Conservation (phyloP, 177 flowering plant genomes). For the Vitis hybrid region DNA sequence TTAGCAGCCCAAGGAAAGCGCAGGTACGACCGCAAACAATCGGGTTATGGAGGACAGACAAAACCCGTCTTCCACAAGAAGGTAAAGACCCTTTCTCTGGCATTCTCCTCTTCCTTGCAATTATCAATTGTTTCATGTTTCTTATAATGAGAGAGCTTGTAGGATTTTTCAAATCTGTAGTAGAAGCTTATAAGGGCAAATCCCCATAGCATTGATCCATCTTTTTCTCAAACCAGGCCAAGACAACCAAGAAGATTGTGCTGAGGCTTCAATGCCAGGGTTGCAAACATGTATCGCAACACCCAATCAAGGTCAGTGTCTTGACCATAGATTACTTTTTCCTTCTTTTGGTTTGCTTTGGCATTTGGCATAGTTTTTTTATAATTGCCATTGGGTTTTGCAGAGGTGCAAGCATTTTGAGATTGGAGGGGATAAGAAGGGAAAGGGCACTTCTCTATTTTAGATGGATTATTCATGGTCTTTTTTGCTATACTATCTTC, state of each 20-base stretch:
- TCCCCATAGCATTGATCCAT: background rate
- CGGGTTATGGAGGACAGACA: constrained; percentile 92
- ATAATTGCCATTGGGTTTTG: constrained; percentile 5
- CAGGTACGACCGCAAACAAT: constrained; percentile 82
- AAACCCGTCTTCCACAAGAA: constrained; percentile 94
- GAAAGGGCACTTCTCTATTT: constrained; percentile 86
- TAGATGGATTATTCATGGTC: constrained; percentile 21
- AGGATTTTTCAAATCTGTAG: too few relatives aligned
- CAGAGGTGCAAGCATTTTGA: constrained; percentile 94
- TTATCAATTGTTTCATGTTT: too few relatives aligned
- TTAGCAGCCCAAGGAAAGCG: constrained; percentile 85
- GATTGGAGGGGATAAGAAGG: constrained; percentile 93
- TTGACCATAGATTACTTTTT: background rate
- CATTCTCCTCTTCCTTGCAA: background rate
- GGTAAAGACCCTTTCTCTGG: constrained; percentile 29
- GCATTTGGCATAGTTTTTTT: background rate
- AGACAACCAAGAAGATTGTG: constrained; percentile 94
- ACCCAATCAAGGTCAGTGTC: constrained; percentile 71
- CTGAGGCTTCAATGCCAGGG: constrained; percentile 88
- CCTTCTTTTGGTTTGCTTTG: background rate
- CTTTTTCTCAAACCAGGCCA: constrained; percentile 45
- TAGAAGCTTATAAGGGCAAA: too few relatives aligned
- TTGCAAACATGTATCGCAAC: constrained; percentile 91
- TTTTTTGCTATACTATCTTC: background rate
- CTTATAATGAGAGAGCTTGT: too few relatives aligned